These are phyloP conservation scores for Quaeritorhiza haematococci DNA, from an alignment of 371 early-diverging fungal species.

Conservation along the genomic window DNA sequence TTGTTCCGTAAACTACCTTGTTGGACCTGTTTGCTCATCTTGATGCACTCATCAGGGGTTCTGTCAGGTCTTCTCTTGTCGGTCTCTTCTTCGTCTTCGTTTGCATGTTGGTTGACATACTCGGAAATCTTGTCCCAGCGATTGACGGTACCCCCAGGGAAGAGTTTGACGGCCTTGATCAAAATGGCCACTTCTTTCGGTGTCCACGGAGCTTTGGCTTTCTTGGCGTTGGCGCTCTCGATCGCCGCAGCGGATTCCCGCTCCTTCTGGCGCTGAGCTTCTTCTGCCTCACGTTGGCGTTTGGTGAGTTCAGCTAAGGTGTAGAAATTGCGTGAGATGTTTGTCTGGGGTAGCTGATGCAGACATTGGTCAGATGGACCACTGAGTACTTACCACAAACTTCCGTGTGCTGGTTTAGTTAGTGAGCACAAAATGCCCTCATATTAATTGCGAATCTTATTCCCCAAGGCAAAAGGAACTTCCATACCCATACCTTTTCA, in stretches of 20 bases:
- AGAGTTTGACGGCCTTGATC: slow-evolving; percentile 44
- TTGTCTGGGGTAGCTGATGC: no score
- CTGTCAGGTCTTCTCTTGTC: slow-evolving; percentile 16
- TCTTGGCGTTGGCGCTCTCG: slow-evolving; percentile 1
- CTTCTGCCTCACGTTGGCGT: slow-evolving; percentile 1
- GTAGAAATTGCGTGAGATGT: no score
- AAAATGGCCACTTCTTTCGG: slow-evolving; percentile 37
- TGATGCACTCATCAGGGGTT: slow-evolving; percentile 38
- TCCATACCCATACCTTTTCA: no score
- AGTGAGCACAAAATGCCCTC: no score
- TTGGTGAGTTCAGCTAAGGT: background rate
- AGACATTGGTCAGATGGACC: no score
- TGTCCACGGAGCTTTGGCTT: slow-evolving; percentile 33
- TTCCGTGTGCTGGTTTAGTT: no score
- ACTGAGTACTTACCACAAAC: no score
- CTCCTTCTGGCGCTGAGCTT: slow-evolving; percentile 7
- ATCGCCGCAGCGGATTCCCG: slow-evolving; percentile 7
- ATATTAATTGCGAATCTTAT: no score
- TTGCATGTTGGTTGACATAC: slow-evolving; percentile 40
- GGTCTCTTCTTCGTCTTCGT: slow-evolving; percentile 25
- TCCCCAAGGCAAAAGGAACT: background rate
- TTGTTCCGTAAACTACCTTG: slow-evolving; percentile 3
- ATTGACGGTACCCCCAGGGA: slow-evolving; percentile 40
- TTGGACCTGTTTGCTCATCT: slow-evolving; percentile 30
- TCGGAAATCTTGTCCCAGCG: slow-evolving; percentile 48